phyloP scores from a whole-genome alignment of 164 flowering plant genomes.

The Liquidambar formosana region DNA sequence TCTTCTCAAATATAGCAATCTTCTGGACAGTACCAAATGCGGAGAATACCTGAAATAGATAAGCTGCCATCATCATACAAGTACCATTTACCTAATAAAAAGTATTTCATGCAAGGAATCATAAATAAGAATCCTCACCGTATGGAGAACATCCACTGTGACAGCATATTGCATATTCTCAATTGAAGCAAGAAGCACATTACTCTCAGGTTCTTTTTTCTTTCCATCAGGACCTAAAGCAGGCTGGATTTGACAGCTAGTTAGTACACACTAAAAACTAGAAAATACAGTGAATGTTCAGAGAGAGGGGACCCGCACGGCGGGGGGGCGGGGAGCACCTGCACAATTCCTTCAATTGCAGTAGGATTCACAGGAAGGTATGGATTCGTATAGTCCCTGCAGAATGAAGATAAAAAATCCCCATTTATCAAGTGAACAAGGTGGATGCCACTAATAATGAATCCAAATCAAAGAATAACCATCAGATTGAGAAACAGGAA shows the following conservation, averaged over 20 bases:
- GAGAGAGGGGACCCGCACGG: background rate
- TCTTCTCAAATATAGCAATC: slow-evolving; percentile 96
- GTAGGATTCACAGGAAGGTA: slow-evolving; percentile 89
- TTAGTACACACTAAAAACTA: slow-evolving; percentile 17
- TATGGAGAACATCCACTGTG: slow-evolving; percentile 89
- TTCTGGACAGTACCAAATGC: slow-evolving; percentile 88
- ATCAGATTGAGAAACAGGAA: background rate
- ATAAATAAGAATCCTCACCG: slow-evolving; percentile 39
- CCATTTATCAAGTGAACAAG: background rate
- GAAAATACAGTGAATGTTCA: background rate
- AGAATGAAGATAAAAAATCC: slow-evolving; percentile 16
- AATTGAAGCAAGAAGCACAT: slow-evolving; percentile 88
- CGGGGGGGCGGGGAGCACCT: slow-evolving; percentile 36
- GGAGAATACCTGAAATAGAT: slow-evolving; percentile 68
- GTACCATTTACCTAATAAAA: background rate
- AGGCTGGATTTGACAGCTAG: slow-evolving; percentile 43
- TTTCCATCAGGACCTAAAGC: slow-evolving; percentile 81
- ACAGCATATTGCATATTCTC: slow-evolving; percentile 95
- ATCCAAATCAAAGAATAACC: background rate
- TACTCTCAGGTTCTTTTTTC: slow-evolving; percentile 79
- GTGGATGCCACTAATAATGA: background rate
- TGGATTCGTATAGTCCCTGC: slow-evolving; percentile 93
- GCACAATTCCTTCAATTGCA: slow-evolving; percentile 77
- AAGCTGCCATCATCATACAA: slow-evolving; percentile 5
- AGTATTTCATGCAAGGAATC: background rate